Evolutionary conservation across 176 grass and related monocot species (phyloP).

Genomic region (Rhipidocladum racemiflorum): DNA sequence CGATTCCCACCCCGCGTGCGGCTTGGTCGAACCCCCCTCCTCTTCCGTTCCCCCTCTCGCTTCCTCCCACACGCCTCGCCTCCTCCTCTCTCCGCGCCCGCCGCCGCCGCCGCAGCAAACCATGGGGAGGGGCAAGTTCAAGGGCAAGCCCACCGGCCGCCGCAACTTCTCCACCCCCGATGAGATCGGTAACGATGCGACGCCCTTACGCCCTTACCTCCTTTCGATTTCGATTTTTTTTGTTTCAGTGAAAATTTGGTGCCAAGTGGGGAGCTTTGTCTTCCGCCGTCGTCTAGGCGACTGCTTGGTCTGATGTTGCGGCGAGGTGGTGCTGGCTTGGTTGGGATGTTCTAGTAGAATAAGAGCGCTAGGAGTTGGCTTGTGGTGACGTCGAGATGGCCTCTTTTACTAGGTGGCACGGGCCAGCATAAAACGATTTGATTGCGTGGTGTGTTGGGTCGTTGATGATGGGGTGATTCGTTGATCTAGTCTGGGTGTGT

Average conservation of each 20-base stretch:
- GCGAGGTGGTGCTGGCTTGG: neutral
- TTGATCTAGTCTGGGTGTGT: neutral
- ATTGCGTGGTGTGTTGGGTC: neutral
- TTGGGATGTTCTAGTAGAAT: neutral
- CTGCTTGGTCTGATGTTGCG: constrained; percentile 4
- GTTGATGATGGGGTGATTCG: neutral
- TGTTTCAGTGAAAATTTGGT: neutral
- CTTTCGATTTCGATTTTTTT: neutral
- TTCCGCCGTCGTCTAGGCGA: neutral
- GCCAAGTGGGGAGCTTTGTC: neutral
- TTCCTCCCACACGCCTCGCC: constrained; percentile 9
- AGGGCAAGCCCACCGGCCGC: constrained; percentile 94
- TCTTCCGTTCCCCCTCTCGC: neutral
- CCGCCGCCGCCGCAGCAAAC: constrained; percentile 17
- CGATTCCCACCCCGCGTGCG: constrained; percentile 45
- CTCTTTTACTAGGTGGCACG: neutral
- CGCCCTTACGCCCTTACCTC: neutral
- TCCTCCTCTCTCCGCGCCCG: neutral
- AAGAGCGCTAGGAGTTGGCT: neutral
- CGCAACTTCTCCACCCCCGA: constrained; percentile 94
- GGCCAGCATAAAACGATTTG: neutral
- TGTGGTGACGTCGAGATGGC: constrained; percentile 8
- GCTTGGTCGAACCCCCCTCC: constrained; percentile 27
- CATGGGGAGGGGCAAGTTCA: constrained; percentile 98
- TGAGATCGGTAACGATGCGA: constrained; percentile 79